Percentiles rank a stretch among this genome's conserved stretches.
Evolutionary conservation across 2,329 filamentous ascomycete species (phyloP).

Genomic region (Xylaria sp.): DNA sequence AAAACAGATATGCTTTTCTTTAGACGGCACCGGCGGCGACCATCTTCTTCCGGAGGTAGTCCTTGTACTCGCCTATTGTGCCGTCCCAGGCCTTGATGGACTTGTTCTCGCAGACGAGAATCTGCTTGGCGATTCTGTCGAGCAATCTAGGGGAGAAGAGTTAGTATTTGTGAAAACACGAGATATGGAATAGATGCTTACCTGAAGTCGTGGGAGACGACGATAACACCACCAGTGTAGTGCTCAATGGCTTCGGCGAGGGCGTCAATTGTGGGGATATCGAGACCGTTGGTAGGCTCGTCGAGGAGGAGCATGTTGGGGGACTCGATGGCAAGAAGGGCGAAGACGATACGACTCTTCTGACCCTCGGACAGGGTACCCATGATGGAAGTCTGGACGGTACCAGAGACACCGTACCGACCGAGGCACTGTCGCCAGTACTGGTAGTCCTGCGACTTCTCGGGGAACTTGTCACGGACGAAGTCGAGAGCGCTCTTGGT

Average conservation of each 20-base stretch:
- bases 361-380: conserved; percentile 96
- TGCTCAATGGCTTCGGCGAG: conserved; percentile 96
- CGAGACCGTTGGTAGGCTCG: conserved; percentile 98
- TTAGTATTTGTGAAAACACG: conserved; percentile 20
- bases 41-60: conserved; percentile 99
- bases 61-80: conserved; percentile 91
- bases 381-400: conserved; percentile 94
- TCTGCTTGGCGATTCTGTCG: conserved; percentile 99
- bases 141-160: conserved; percentile 59
- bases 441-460: conserved; percentile 94
- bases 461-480: conserved; percentile 87
- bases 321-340: conserved; percentile 85
- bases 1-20: conserved; percentile 25
- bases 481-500: conserved; percentile 98
- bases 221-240: conserved; percentile 92
- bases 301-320: conserved; percentile 98
- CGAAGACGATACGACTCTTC: conserved; percentile 97
- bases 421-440: conserved; percentile 99
- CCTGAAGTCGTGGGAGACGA: conserved; percentile 99
- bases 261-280: conserved; percentile 97
- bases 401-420: conserved; percentile 86
- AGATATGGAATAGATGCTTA: conserved; percentile 42
- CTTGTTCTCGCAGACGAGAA: conserved; percentile 98
- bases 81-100: conserved; percentile 87
- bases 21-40: conserved; percentile 79